Conservation (phyloP, 176 grass and related monocot species). For the Canna indica region DNA sequence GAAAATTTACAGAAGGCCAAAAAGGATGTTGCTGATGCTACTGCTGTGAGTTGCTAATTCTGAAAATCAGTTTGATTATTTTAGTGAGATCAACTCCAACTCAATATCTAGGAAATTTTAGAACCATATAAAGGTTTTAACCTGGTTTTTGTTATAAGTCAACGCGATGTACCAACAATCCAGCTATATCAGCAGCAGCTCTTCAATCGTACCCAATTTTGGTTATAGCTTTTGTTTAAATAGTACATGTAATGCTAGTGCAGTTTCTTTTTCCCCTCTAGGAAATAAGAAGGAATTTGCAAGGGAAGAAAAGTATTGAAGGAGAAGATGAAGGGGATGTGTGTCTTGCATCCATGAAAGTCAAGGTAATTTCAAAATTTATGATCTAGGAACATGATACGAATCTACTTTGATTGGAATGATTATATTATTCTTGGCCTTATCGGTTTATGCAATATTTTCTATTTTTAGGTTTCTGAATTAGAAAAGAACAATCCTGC, state of each 20-base stretch:
- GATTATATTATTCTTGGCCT: conserved; percentile 20
- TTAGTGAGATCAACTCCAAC: neutral
- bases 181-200: neutral
- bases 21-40: conserved; percentile 49
- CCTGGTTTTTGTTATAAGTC: neutral
- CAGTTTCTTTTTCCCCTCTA: conserved; percentile 19
- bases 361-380: conserved; percentile 34
- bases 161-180: neutral
- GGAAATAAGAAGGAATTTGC: conserved; percentile 62
- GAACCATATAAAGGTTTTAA: neutral
- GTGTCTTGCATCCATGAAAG: conserved; percentile 43
- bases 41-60: conserved; percentile 34
- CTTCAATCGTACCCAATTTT: neutral
- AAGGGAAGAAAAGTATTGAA: conserved; percentile 41
- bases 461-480: conserved; percentile 41
- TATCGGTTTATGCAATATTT: conserved; percentile 10
- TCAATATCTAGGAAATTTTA: conserved; percentile 4
- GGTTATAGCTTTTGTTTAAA: neutral
- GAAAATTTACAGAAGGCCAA: conserved; percentile 42
- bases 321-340: conserved; percentile 36
- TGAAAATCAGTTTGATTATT: neutral
- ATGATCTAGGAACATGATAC: conserved; percentile 6
- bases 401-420: conserved; percentile 3
- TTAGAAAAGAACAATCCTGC: conserved; percentile 43
- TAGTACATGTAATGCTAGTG: neutral